Evolutionary conservation across 805 yeast species (phyloP), one percentile per base, ranked within the genome.

Genomic region (Dipodascus albidus): DNA sequence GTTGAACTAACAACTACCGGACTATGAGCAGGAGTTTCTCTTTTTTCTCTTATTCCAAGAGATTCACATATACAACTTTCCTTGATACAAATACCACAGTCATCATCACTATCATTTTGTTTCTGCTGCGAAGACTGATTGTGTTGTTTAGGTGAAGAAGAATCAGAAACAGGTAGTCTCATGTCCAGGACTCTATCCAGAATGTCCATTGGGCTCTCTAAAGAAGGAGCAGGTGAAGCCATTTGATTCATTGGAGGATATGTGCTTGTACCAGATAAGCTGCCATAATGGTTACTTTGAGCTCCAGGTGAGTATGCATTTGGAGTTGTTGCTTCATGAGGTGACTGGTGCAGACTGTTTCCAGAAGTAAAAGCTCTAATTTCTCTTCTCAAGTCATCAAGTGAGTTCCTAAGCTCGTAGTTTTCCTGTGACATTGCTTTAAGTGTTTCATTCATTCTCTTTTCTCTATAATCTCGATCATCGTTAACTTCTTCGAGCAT

Each of bases 1-100:
- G n/a, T 42, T 21, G 31, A 48, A 14, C 15, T 41, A 4, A 22
- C 49, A 23, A 23, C 31, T 3, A 21, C 31, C n/a, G 27, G 27
- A 47, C n/a, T 23, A 21, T 19, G 48, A 21, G 50, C 38, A 2
- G 50, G 24, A 1, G 57, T 15, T 14, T 50, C 42, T 9, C 51
- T 48, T n/a, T 49, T 48, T 33, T 51, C 50, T 50, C 55, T 57
- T 23, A 61, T 47, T 69, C 75, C 38, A 66, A 65, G 56, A 6
- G 57, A 48, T 41, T 76, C 88, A 64, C 90, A 84, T 14, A 83
- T 65, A 62, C 90, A 85, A 54, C 76, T 81, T 51, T 82, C 88
- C 63, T 82, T 82, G 47, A 71, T 65, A 63, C 90, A 84, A n/a
- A 80, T 78, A 2, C 82, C 84, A 64, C 90, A 84, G 53, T 71